Base-by-base conservation (phyloP, 345 rosid genomes). In the Barbarea vulgaris region DNA sequence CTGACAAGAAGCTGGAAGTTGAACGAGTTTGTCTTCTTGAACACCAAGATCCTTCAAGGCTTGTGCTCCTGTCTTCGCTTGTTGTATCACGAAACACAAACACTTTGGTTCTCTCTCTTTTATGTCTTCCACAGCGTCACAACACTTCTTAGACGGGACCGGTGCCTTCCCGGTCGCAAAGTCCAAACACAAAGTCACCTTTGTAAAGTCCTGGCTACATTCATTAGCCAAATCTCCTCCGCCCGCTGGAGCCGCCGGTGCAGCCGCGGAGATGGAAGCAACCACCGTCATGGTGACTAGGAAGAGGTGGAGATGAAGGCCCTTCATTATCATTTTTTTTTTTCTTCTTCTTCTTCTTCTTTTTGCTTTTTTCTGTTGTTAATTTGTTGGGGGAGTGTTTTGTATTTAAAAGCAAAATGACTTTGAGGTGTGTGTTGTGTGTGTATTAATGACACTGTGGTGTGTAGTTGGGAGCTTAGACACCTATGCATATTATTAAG, bases 1-100 rank as follows among this genome's bases (percentile, higher is more conserved):
- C 77, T 87, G 80, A 75, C 99, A 95, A 64, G 86, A 88, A 37
- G 89, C 66, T 13, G 99, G 97, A 44, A 95, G 97, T 82, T 87
- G 90, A 71, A 95, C 80, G 30, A 95, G 78, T 64, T 81, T 87
- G 31, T 68, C 78, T 73, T 84, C 88, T 73, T 83, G 91, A 11
- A 95, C 79, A 13, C 98, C 98, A 62, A 91, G 9, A 81, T 72
- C 86, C 86, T 82, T 92, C 18, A 93, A 12, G 25, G 25, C 42
- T 12, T 76, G 79, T 61, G 73, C 82, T 3, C 93, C 97, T 67
- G 83, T 61, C 61, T 83, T 82, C 0, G 85, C 80, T 80, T 88
- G 87, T 72, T 88, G 93, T 36, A 95, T 87, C 9, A 93, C 58
- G 64, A 2, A 85, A 73, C 98, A 95, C 79, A 95, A 75, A 81